phyloP scores from a whole-genome alignment of 371 early-diverging fungal genomes.

The Mortierella sp. region DNA sequence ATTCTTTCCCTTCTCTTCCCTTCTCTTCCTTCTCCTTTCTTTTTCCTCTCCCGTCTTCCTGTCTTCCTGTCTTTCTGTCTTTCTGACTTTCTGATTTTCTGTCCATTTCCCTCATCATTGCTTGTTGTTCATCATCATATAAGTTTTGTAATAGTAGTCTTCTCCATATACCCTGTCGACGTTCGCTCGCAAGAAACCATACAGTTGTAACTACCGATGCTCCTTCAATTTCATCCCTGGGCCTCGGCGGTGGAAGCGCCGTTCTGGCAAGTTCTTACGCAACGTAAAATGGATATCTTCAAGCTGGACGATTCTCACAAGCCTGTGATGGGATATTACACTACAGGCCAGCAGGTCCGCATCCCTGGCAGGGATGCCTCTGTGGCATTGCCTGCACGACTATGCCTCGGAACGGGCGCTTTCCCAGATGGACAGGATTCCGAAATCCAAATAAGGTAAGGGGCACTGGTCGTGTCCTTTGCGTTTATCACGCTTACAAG shows the following conservation, averaged over 20 bases:
- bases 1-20: neutral
- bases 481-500: no score
- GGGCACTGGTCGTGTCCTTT: no score
- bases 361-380: constrained; percentile 39
- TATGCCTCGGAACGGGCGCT: constrained; percentile 58
- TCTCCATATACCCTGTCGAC: no score
- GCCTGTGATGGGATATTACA: constrained; percentile 73
- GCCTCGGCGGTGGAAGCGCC: constrained; percentile 87
- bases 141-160: no score
- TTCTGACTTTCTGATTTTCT: neutral
- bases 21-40: neutral
- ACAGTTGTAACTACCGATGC: constrained; percentile 6
- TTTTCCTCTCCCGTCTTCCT: neutral
- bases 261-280: constrained; percentile 88
- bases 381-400: constrained; percentile 54
- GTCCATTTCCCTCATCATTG: no score
- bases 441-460: constrained; percentile 4
- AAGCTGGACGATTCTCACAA: constrained; percentile 76
- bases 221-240: constrained; percentile 88
- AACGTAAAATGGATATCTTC: constrained; percentile 85
- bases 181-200: no score
- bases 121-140: neutral
- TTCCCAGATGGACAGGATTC: constrained; percentile 23
- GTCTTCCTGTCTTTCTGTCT: neutral
- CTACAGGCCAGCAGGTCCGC: constrained; percentile 59